Base-by-base conservation (phyloP, 148 eudicot species). In the Cornus florida region DNA sequence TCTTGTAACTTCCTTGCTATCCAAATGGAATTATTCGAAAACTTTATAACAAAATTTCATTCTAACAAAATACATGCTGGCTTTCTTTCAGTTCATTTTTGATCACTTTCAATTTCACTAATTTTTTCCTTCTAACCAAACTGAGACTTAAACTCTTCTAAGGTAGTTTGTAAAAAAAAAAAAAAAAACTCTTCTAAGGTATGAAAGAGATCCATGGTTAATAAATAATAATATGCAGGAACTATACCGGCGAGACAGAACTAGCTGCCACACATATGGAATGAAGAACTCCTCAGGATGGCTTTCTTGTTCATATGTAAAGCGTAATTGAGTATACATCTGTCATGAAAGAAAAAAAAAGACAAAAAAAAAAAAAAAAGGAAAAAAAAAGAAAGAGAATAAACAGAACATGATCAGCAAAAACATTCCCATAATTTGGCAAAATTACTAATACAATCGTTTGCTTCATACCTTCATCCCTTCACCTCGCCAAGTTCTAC, bases 221-320 rank as follows among this genome's bases (percentile, higher is more conserved):
- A 70, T 57, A 38, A 53, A 33, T 48, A 77, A 32, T 59, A 68
- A 65, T 82, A 57, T 31, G 24, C 70, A 75, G 67, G 24, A 79
- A 76, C 48, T 32, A 22, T 66, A 95, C 99, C 99, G 82, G 83
- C 84, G 91, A 80, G 93, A 88, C 53, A 93, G 64, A 73, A 86
- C 90, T 62, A 95, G 89, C 84, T 92, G 97, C 99, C 99, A 95
- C 83, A 91, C 97, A 80, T 95, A 95, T 75, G 99, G 99, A 74
- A 89, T 91, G 83, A 95, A 95, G 84, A 95, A 95, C 87, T 93
- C 99, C 84, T 95, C 99, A 10, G 97, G 97, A 79, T 92, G 91
- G 81, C 91, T 95, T 79, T 95, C 99, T 95, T 95, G 99, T 84
- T 95, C 99, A 85, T 95, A 95, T 50, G 99, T 95, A 82, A 93